These are phyloP conservation scores for Cercospora citrullina DNA, from an alignment of 2,329 filamentous ascomycete genomes.

Conservation along the genomic window DNA sequence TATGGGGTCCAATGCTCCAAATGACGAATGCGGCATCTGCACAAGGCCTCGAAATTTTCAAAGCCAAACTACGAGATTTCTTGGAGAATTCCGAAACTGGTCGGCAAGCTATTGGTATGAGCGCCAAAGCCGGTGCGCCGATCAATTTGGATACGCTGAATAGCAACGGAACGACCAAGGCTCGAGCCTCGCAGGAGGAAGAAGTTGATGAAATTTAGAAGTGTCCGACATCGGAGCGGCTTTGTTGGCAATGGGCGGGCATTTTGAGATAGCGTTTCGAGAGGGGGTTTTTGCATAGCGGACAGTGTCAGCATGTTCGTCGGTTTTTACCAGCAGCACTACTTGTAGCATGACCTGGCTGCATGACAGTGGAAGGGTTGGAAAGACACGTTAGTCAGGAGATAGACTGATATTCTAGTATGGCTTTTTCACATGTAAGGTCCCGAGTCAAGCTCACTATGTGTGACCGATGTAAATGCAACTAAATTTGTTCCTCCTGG, in stretches of 20 bases:
- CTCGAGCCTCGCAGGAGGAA: constrained; percentile 34
- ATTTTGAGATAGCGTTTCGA: constrained; percentile 4
- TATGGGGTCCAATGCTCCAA: constrained; percentile 92
- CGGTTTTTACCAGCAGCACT: not conserved
- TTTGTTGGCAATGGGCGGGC: not conserved
- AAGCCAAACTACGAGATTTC: constrained; percentile 87
- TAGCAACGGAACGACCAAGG: constrained; percentile 46
- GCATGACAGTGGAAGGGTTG: not conserved
- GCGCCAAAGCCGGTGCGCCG: constrained; percentile 56
- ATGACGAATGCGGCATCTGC: constrained; percentile 87
- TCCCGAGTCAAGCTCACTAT: not conserved
- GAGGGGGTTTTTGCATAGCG: constrained; percentile 9
- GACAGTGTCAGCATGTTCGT: constrained; percentile 3
- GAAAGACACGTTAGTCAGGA: not conserved
- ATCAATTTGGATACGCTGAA: constrained; percentile 33
- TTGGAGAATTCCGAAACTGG: constrained; percentile 84
- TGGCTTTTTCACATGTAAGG: not conserved
- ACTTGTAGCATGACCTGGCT: not conserved
- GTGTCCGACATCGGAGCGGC: not conserved
- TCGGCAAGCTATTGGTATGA: constrained; percentile 77
- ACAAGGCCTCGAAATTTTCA: constrained; percentile 88
- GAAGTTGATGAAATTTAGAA: constrained; percentile 40
- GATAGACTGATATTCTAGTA: not conserved
- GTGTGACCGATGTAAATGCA: not conserved
- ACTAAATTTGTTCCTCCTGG: not conserved